These are phyloP conservation scores for Fonsecaea pugnacius DNA, from an alignment of 2,329 filamentous ascomycete genomes.

Conservation along the genomic window DNA sequence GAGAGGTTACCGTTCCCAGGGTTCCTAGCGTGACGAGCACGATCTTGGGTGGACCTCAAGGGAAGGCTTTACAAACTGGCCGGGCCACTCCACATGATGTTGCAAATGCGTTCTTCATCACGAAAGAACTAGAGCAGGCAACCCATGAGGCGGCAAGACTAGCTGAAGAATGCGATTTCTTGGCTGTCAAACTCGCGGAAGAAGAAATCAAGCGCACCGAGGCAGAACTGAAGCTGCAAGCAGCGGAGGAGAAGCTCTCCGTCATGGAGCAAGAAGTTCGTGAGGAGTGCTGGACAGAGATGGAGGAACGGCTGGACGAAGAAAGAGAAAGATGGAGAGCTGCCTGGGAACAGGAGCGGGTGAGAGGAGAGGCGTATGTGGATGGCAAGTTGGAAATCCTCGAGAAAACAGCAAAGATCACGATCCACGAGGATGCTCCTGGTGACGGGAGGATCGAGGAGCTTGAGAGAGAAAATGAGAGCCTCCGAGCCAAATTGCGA, in stretches of 20 bases:
- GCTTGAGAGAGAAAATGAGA: constrained; percentile 72
- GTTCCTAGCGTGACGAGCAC: constrained; percentile 80
- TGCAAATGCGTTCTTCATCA: constrained; percentile 52
- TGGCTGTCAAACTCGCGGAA: constrained; percentile 70
- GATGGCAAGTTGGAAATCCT: constrained; percentile 84
- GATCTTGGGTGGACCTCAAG: constrained; percentile 52
- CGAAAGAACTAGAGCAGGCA: constrained; percentile 79
- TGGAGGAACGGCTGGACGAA: constrained; percentile 74
- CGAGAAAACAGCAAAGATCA: constrained; percentile 50
- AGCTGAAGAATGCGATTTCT: constrained; percentile 73
- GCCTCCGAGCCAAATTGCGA: constrained; percentile 67
- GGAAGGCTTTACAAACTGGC: constrained; percentile 39
- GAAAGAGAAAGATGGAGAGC: constrained; percentile 83
- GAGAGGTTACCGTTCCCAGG: constrained; percentile 88
- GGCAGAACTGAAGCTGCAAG: constrained; percentile 73
- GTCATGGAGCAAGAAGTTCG: constrained; percentile 82
- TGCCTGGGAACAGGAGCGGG: constrained; percentile 72
- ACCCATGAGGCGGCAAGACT: constrained; percentile 81
- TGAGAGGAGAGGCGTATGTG: constrained; percentile 73
- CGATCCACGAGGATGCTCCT: constrained; percentile 56
- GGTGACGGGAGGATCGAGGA: constrained; percentile 62
- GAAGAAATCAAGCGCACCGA: constrained; percentile 72
- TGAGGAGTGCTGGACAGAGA: constrained; percentile 85
- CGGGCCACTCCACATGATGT: constrained; percentile 53
- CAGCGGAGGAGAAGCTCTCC: constrained; percentile 66